Base-by-base conservation (phyloP, 2,329 filamentous ascomycete genomes). In the Arthrocladium fulminans region DNA sequence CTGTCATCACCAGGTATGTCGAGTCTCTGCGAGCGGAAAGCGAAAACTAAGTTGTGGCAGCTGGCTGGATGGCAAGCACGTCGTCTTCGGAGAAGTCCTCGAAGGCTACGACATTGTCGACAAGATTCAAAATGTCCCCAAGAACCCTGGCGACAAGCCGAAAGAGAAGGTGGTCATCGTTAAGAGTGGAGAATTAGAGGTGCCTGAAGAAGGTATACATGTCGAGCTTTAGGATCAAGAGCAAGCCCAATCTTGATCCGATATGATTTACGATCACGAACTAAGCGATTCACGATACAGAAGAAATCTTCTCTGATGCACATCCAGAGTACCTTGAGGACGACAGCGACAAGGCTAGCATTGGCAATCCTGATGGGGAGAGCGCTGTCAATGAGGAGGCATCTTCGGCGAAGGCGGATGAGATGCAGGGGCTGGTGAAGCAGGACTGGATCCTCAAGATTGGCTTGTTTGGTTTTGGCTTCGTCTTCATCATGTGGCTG, bases 71-170 rank as follows among this genome's bases (percentile, higher is more conserved):
- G 77, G 77, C 55, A 70, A 71, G 52, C 79, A 82, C 65, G 81
- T 84, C 47, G 79, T 83, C 56, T 84, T 84, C 61, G 81, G 81
- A 53, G 80, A 84, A 63, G 79, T 84, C 40, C 72, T 84, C 46
- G 78, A 83, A 63, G 81, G 81, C 56, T 80, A 81, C 63, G 79
- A 83, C 6, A 63, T 84, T 45, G 76, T 84, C 38, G 76, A 81
- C 53, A 73, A 78, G 68, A 79, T 84, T 56, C 76, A 84, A 67
- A 79, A 80, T 58, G 71, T 78, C 8, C 66, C 72, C 47, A 83
- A 82, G 66, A 71, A 64, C 47, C 54, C 65, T 19, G 69, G 71
- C 51, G 78, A 83, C 67, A 79, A 74, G 66, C 80, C 80, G 32
- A 58, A 58, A 48, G 68, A 76, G 65, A 65, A 73, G 3, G 73